These are phyloP conservation scores for Magnolia kwangsiensis DNA, from an alignment of 164 flowering plant species.

Conservation along the genomic window DNA sequence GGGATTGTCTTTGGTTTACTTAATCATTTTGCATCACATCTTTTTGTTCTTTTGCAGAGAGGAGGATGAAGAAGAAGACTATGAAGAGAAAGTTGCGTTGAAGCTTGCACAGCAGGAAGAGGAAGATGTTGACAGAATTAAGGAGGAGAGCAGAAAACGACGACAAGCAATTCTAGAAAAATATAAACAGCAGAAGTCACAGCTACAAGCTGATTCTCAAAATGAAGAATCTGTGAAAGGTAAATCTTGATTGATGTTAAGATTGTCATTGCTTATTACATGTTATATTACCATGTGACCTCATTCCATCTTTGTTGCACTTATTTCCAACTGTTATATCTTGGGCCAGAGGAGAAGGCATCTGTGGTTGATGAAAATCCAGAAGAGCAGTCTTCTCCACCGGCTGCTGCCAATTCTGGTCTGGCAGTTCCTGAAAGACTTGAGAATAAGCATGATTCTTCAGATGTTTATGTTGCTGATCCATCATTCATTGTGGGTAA, in stretches of 20 bases:
- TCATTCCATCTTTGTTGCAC: neutral
- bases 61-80: conserved; percentile 62
- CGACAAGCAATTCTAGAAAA: conserved; percentile 85
- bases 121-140: conserved; percentile 75
- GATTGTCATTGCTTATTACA: neutral
- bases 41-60: conserved; percentile 34
- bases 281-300: neutral
- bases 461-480: conserved; percentile 41
- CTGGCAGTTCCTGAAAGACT: conserved; percentile 17
- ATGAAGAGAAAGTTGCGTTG: conserved; percentile 48
- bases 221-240: conserved; percentile 36
- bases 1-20: neutral
- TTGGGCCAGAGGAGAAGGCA: conserved; percentile 32
- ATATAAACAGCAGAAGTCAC: conserved; percentile 48
- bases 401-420: conserved; percentile 16
- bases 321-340: neutral
- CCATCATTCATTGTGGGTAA: conserved; percentile 52
- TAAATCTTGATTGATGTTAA: conserved; percentile 13
- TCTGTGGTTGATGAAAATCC: conserved; percentile 12
- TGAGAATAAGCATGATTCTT: conserved; percentile 32
- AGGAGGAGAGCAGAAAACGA: conserved; percentile 88
- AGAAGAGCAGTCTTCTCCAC: conserved; percentile 22
- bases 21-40: neutral
- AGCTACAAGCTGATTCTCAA: conserved; percentile 27
- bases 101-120: conserved; percentile 82